These are phyloP conservation scores for Endocarpon pusillum DNA, from an alignment of 495 filamentous ascomycete species.

Conservation along the genomic window DNA sequence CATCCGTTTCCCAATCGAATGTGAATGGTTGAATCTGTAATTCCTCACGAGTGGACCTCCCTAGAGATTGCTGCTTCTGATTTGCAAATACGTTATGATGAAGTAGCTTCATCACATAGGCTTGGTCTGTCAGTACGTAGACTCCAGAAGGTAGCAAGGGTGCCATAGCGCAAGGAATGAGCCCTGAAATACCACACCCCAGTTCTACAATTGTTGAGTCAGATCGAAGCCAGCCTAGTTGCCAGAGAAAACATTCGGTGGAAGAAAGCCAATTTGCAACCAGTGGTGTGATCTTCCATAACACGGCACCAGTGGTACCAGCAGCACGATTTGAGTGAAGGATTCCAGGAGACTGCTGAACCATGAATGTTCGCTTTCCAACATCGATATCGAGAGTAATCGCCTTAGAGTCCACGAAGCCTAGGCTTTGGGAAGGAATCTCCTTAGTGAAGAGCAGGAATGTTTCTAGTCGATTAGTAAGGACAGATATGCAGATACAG, in stretches of 20 bases:
- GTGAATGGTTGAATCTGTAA: slow-evolving; percentile 7
- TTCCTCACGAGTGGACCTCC: slow-evolving; percentile 8
- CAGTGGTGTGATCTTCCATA: slow-evolving; percentile 84
- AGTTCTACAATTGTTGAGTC: slow-evolving; percentile 57
- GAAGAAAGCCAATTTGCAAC: slow-evolving; percentile 68
- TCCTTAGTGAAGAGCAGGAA: slow-evolving; percentile 68
- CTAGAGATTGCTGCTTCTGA: slow-evolving; percentile 10
- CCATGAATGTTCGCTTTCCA: slow-evolving; percentile 49
- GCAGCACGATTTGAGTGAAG: slow-evolving; percentile 58
- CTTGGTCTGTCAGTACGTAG: slow-evolving; percentile 78
- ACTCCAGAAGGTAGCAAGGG: slow-evolving; percentile 37
- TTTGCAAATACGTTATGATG: slow-evolving; percentile 63
- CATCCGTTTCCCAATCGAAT: slow-evolving; percentile 31
- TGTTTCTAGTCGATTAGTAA: slow-evolving; percentile 57
- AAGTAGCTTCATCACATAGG: slow-evolving; percentile 60
- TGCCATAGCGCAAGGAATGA: slow-evolving; percentile 50
- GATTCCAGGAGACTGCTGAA: slow-evolving; percentile 72
- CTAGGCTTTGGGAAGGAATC: slow-evolving; percentile 61
- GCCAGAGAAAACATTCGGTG: slow-evolving; percentile 45
- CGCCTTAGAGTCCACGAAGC: slow-evolving; percentile 62
- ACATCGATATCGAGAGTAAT: slow-evolving; percentile 49
- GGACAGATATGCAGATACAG: no score
- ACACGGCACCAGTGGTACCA: slow-evolving; percentile 83
- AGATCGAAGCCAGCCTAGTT: slow-evolving; percentile 30
- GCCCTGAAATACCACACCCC: slow-evolving; percentile 68